Evolutionary conservation across 768 basidiomycete species (phyloP), one percentile per base, ranked within the genome.

Genomic region (Thelephora ganbajun): DNA sequence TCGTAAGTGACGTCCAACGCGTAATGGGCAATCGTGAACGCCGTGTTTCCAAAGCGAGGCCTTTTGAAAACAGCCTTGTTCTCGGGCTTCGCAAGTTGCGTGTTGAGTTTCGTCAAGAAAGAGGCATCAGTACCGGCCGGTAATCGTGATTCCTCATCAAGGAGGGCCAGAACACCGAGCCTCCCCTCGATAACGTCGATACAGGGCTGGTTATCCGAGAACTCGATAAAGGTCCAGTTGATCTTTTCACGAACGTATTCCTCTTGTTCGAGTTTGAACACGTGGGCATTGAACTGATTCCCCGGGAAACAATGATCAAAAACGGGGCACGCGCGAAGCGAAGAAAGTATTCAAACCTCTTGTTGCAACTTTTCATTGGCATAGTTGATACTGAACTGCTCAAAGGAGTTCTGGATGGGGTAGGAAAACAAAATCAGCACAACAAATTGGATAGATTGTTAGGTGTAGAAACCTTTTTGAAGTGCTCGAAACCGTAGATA

Each of bases 361-460:
- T 98, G 96, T 57, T 99, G 96, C 42, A 98, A 65, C 65, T 93
- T 92, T 63, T 93, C 96, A 59, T 99, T 99, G 19, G 96, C 96
- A 61, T 98, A 99, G 61, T 99, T 99, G 70, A 99, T 99, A 64
- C 93, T 97, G 67, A 99, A 99, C 68, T 99, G 96, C 65, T 99
- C 91, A 56, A 94, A 87, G 2, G 83, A 86, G 56, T 88, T 86
- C 83, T 86, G 53, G 35, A 36, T 45, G 47, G 14, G 6, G 39
- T 49, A 0, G 54, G 37, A 16, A 37, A n/a, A 19, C 11, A 14
- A 35, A 2, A 12, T 12, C 37, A 36, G 33, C n/a, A n/a, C n/a
- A n/a, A n/a, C n/a, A 35, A 44, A 30, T 33, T 34, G 48, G 48
- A 13, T 18, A 35, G 9, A 13, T 16, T 35, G 49, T 12, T 19